Percentiles rank a stretch among this genome's conserved stretches.
phyloP scores from a whole-genome alignment of 495 filamentous ascomycete genomes.

The Podospora tetraspora region DNA sequence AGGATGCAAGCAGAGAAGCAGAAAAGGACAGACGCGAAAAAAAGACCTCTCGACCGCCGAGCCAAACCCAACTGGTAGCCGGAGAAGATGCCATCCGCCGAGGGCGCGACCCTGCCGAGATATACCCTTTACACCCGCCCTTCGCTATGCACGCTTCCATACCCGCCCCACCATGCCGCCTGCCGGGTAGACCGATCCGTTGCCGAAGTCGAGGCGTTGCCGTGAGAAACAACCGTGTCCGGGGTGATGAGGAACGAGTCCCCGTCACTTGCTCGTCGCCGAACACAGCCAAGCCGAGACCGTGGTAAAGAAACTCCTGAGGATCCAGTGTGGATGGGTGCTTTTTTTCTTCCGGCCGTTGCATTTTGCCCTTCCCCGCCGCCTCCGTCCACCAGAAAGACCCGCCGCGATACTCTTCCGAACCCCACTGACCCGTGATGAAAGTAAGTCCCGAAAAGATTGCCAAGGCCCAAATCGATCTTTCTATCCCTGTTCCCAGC shows the following conservation, averaged over 20 bases:
- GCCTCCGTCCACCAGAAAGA: constrained; percentile 24
- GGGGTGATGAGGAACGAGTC: constrained; percentile 7
- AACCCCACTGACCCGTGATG: constrained; percentile 31
- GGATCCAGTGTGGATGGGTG: constrained; percentile 31
- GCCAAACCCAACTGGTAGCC: neutral
- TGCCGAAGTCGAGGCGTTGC: constrained; percentile 11
- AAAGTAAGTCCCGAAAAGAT: constrained; percentile 37
- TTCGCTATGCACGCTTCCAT: constrained; percentile 52
- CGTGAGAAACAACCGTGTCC: constrained; percentile 10
- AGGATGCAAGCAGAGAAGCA: constrained; percentile 23
- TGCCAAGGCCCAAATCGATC: constrained; percentile 33
- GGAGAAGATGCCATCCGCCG: constrained; percentile 21
- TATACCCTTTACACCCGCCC: constrained; percentile 56
- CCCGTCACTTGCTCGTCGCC: constrained; percentile 5
- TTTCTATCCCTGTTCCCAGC: constrained; percentile 33
- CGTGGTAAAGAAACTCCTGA: constrained; percentile 35
- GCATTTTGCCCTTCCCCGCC: constrained; percentile 29
- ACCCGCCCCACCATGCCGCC: constrained; percentile 18
- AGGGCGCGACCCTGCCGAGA: constrained; percentile 53
- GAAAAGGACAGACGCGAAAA: constrained; percentile 42
- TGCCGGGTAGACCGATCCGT: constrained; percentile 5
- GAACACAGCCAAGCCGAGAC: constrained; percentile 31
- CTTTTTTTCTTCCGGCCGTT: constrained; percentile 45
- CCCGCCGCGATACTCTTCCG: constrained; percentile 24
- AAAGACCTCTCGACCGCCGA: constrained; percentile 5